Base-by-base conservation (phyloP, 2,329 filamentous ascomycete species). In the Clonostachys solani region DNA sequence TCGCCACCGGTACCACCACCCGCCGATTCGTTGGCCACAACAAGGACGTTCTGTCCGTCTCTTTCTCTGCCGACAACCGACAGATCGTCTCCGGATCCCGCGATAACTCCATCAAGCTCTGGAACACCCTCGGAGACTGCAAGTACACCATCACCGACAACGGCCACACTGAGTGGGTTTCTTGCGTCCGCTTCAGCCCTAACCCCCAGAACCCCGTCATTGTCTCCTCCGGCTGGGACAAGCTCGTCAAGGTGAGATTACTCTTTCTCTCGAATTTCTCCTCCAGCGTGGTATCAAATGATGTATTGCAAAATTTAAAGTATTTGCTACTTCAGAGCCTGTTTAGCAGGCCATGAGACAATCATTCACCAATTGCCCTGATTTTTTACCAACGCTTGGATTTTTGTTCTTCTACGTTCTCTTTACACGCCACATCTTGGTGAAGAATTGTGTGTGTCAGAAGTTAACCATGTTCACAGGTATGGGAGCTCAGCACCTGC, bases 251-350 rank as follows among this genome's bases (percentile, higher is more conserved):
- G 94, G 94, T 99, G 80, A 66, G 92, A 53, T 44, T 44, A n/a
- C 19, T n/a, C 3, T 34, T 35, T 36, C 37, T 36, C 18, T 16
- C 17, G 6, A 7, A 18, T 23, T 16, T 12, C 35, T 10, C 12
- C 17, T n/a, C 40, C 13, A 6, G 33, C 33, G 17, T 34, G 17
- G 43, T 43, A 50, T 45, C 33, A 83, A 71, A 94, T 91, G 92
- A 97, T 97, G 92, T 81, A 87, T 83, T 87, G 82, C 84, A 87
- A 83, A 55, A 73, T 74, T 72, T 69, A 78, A 91, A 90, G 92
- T 97, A 97, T 97, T 97, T 97, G 94, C 94, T 97, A 97, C 94
- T 99, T 97, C 92, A 96, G 94, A 99, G 91, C 90, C 83, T 68
- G 71, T 68, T 65, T 29, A 7, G 77, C 73, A 72, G 83, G 92